Conservation (phyloP, 2,329 filamentous ascomycete species). For the Geosmithia putterillii region DNA sequence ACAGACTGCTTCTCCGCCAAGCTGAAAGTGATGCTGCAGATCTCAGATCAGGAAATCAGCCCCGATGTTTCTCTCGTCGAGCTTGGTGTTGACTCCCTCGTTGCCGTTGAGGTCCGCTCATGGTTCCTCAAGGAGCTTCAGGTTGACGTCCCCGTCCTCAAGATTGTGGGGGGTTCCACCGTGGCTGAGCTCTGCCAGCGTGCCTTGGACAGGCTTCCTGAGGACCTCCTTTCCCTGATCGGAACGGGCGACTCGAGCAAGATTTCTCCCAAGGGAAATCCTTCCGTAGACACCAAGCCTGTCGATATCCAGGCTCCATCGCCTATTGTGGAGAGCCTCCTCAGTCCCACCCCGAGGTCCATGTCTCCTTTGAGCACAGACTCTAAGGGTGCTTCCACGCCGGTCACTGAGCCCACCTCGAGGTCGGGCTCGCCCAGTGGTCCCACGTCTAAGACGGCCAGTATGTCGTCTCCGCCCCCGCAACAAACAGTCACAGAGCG, state of each 20-base stretch:
- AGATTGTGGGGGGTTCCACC: conserved; percentile 10
- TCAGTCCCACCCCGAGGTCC: too few relatives aligned
- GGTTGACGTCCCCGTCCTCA: conserved; percentile 31
- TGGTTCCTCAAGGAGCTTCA: conserved; percentile 35
- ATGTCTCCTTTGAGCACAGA: too few relatives aligned
- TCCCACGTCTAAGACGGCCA: too few relatives aligned
- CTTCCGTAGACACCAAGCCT: too few relatives aligned
- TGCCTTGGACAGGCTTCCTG: background rate
- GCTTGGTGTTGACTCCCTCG: conserved; percentile 13
- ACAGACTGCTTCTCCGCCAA: background rate
- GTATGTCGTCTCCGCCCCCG: too few relatives aligned
- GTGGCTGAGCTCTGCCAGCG: background rate
- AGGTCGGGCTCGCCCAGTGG: too few relatives aligned
- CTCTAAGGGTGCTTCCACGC: too few relatives aligned
- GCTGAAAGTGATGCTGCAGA: background rate
- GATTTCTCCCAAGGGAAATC: too few relatives aligned
- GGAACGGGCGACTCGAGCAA: background rate
- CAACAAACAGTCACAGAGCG: background rate
- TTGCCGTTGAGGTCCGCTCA: conserved; percentile 22
- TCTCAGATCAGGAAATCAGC: background rate
- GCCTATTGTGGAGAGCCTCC: too few relatives aligned
- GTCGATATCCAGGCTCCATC: too few relatives aligned
- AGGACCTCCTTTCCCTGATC: background rate
- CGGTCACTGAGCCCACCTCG: too few relatives aligned
- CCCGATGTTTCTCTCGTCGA: background rate